Evolutionary conservation across 2,329 filamentous ascomycete genomes (phyloP), one percentile per base, ranked within the genome.

Genomic region (Phialophora verrucosa): DNA sequence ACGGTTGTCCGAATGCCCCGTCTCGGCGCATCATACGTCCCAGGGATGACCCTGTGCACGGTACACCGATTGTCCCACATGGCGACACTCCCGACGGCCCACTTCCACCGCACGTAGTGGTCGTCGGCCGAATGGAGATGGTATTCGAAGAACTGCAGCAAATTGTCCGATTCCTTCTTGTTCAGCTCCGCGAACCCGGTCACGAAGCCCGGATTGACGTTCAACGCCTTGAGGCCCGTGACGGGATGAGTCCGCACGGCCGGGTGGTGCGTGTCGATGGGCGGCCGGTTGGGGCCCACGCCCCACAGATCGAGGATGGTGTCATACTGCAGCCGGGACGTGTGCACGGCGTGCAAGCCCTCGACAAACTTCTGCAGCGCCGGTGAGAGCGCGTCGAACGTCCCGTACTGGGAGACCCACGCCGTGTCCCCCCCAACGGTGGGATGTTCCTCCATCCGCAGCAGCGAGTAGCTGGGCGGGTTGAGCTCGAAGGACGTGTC

Each of bases 81-180:
- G 1, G 82, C 82, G 1, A 83, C 79, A 29, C 78, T 80, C 1
- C 82, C 82, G 4, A 82, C 80, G 0, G 76, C 73, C 82, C 83
- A 84, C 69, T 83, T 85, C 79, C 81, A 83, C 1, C 82, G 75
- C 5, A 84, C 82, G 27, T 77, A 77, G 68, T 83, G 82, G 67
- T 84, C 83, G 57, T 84, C 82, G 1, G 81, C 82, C 0, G 81
- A 79, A 68, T 83, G 82, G 31, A 84, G 79, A 68, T 84, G 82
- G 50, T 70, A 70, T 47, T 69, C 70, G 27, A 73, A 58, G 62
- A 74, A 70, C 47, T 70, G 62, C 12, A 72, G 62, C 11, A 71
- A 53, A 54, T 72, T 70, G 44, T 67, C 65, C 1, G 80, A 82
- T 69, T 85, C 83, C 5, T 74, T 71, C 63, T 82, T 83, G 64